Percentiles rank a stretch among this genome's conserved stretches.
Conservation (phyloP, 2,329 filamentous ascomycete genomes). For the Fusarium temperatum region DNA sequence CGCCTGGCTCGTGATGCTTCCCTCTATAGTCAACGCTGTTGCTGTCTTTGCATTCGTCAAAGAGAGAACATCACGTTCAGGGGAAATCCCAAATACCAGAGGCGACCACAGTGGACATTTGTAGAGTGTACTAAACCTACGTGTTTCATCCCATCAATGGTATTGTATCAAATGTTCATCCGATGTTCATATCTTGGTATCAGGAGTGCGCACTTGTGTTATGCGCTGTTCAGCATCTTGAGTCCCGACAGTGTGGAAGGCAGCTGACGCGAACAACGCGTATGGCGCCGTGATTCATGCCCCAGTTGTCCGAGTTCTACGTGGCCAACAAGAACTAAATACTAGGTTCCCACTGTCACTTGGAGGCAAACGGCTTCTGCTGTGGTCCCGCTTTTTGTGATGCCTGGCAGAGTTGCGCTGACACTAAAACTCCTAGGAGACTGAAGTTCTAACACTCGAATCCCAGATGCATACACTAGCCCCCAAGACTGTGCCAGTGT, state of each 20-base stretch:
- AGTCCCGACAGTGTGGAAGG: neutral
- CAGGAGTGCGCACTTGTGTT: neutral
- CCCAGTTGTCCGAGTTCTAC: no score
- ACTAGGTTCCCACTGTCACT: neutral
- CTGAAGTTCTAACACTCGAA: neutral
- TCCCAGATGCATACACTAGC: no score
- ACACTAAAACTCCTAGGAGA: neutral
- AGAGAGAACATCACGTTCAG: no score
- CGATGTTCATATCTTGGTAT: neutral
- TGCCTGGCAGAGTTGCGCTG: neutral
- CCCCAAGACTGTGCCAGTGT: neutral
- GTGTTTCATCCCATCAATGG: neutral
- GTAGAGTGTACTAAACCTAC: no score
- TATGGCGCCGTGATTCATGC: neutral
- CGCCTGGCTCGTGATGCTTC: no score
- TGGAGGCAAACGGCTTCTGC: neutral
- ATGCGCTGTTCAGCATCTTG: neutral
- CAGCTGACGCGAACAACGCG: neutral
- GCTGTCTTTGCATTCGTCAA: no score
- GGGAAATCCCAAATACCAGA: fast-evolving
- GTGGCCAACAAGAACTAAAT: neutral
- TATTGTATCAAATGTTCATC: neutral
- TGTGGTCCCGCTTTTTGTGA: neutral
- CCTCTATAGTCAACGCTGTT: no score
- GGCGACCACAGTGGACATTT: no score